A percentile compares a stretch with the other conserved stretches of the same genome.
Evolutionary conservation across 1,139 yeast genomes (phyloP).

Genomic region (Kodamaea anthophila): DNA sequence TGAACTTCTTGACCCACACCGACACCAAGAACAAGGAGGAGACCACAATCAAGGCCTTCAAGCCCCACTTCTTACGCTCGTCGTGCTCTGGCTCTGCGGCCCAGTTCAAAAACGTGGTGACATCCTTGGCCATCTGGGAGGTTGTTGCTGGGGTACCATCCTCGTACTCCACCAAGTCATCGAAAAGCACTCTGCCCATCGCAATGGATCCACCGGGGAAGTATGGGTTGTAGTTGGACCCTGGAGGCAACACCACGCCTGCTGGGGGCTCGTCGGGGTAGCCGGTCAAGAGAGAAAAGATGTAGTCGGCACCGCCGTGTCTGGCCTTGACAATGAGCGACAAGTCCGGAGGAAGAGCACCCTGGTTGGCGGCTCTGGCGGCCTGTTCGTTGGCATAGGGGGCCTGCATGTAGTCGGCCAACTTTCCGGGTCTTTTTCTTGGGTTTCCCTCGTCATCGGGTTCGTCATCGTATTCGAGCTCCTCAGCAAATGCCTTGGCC

Average conservation of each 20-base stretch:
- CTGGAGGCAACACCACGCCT: slow-evolving; percentile 88
- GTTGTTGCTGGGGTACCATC: slow-evolving; percentile 99
- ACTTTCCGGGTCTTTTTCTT: slow-evolving; percentile 96
- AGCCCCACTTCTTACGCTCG: slow-evolving; percentile 95
- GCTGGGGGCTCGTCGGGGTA: slow-evolving; percentile 99
- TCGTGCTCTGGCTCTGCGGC: slow-evolving; percentile 98
- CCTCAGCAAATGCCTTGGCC: slow-evolving; percentile 92
- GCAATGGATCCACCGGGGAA: slow-evolving; percentile 99
- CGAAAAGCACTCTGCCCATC: slow-evolving; percentile 97
- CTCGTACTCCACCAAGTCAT: slow-evolving; percentile 94
- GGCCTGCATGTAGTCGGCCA: slow-evolving; percentile 90
- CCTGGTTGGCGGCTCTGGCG: slow-evolving; percentile 99
- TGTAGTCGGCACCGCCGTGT: slow-evolving; percentile 97
- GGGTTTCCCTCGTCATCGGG: slow-evolving; percentile 99
- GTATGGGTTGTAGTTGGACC: slow-evolving; percentile 97
- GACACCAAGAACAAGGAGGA: slow-evolving; percentile 78
- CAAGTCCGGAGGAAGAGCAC: slow-evolving; percentile 98
- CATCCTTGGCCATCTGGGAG: slow-evolving; percentile 99
- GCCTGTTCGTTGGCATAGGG: slow-evolving; percentile 98
- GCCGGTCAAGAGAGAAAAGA: slow-evolving; percentile 92
- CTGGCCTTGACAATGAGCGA: slow-evolving; percentile 97
- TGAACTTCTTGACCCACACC: slow-evolving; percentile 94
- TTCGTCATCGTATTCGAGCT: slow-evolving; percentile 96
- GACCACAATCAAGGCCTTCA: slow-evolving; percentile 79
- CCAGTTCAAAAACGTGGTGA: slow-evolving; percentile 93